phyloP scores from a whole-genome alignment of 1,139 yeast genomes.

The Protomyces pachydermus region DNA sequence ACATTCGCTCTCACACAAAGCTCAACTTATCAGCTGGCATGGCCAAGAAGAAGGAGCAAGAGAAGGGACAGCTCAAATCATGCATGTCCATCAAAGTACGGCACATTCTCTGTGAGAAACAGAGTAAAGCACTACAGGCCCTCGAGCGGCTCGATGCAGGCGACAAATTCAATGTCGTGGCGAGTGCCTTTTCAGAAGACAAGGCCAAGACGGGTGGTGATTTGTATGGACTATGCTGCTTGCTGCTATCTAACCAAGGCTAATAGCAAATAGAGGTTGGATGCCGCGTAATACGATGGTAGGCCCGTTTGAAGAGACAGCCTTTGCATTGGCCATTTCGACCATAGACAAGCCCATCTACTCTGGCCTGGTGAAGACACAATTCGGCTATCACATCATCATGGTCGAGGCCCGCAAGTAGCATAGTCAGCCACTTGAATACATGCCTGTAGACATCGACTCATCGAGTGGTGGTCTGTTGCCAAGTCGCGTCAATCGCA shows the following conservation, averaged over 20 bases:
- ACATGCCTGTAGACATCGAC: neutral
- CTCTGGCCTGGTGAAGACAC: neutral
- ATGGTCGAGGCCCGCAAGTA: neutral
- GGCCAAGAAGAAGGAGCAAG: neutral
- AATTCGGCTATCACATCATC: neutral
- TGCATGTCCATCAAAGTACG: slow-evolving; percentile 27
- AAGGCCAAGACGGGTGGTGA: slow-evolving; percentile 33
- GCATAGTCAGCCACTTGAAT: neutral
- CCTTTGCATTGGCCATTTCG: slow-evolving; percentile 32
- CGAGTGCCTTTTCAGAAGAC: slow-evolving; percentile 33
- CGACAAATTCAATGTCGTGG: slow-evolving; percentile 32
- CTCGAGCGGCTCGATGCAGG: slow-evolving; percentile 31
- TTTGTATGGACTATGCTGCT: slow-evolving; percentile 1
- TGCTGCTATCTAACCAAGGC: too few species aligned
- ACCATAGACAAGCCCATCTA: slow-evolving; percentile 32
- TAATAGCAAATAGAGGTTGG: neutral
- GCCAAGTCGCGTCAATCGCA: too few species aligned
- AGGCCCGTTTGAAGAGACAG: slow-evolving; percentile 32
- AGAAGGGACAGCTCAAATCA: slow-evolving; percentile 7
- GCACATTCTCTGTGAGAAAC: slow-evolving; percentile 33
- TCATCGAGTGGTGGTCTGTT: neutral
- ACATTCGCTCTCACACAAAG: neutral
- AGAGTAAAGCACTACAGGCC: slow-evolving; percentile 33
- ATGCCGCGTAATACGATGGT: slow-evolving; percentile 2
- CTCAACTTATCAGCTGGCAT: neutral